These are phyloP conservation scores for Cytospora leucostoma DNA, from an alignment of 2,329 filamentous ascomycete genomes.

Conservation along the genomic window DNA sequence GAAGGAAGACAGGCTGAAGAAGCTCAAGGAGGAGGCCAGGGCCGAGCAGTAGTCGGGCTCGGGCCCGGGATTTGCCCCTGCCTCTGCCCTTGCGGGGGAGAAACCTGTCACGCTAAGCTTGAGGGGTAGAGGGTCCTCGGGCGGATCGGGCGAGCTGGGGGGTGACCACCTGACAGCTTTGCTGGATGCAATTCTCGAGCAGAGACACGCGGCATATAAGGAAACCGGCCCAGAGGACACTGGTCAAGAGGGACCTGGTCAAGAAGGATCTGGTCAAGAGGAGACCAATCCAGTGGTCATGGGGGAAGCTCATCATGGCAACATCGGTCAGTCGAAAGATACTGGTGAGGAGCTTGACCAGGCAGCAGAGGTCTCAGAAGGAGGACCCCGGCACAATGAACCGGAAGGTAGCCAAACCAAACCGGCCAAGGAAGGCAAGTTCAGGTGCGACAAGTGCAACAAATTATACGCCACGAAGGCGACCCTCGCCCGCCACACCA, in stretches of 20 bases:
- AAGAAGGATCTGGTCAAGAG: neutral
- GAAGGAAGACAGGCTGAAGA: constrained; percentile 63
- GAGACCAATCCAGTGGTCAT: no score
- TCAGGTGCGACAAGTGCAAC: neutral
- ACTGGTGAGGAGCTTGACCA: no score
- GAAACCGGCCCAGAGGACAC: neutral
- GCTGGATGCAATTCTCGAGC: neutral
- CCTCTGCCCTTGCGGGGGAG: neutral
- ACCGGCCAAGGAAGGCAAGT: neutral
- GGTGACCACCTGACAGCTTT: neutral
- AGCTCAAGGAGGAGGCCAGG: constrained; percentile 58
- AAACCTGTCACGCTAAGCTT: neutral
- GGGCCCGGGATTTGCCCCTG: neutral
- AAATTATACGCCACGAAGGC: neutral
- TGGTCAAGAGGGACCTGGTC: neutral
- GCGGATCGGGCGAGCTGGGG: neutral
- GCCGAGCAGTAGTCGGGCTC: constrained; percentile 31
- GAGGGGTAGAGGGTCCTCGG: neutral
- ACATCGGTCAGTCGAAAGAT: no score
- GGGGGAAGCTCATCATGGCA: neutral
- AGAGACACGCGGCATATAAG: neutral
- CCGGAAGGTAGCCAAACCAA: neutral
- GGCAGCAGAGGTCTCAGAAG: neutral
- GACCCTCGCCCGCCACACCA: neutral
- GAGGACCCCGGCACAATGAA: neutral